Conservation (phyloP, 805 yeast species). For the Ogataea nonfermentans region DNA sequence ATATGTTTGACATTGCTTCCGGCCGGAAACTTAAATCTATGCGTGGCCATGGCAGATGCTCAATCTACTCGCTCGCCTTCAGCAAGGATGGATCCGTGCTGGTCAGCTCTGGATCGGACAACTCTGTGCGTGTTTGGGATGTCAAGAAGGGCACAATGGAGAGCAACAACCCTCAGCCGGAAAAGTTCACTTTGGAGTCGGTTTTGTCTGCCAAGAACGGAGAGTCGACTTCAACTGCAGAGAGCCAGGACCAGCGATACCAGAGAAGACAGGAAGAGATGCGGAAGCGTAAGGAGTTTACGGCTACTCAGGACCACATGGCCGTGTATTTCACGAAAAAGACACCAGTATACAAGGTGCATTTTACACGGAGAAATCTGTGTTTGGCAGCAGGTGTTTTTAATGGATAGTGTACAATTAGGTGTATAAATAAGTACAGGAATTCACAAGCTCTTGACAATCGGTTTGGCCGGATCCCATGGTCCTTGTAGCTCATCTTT, state of each 20-base stretch:
- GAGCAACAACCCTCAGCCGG: constrained; percentile 65
- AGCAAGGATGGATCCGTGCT: constrained; percentile 85
- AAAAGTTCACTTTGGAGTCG: constrained; percentile 45
- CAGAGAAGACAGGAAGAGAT: constrained; percentile 39
- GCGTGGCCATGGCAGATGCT: constrained; percentile 91
- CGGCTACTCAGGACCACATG: constrained; percentile 87
- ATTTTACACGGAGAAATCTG: constrained; percentile 85
- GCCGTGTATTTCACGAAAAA: constrained; percentile 91
- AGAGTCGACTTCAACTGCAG: constrained; percentile 20
- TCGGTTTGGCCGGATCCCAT: constrained; percentile 87
- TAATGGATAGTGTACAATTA: constrained; percentile 35
- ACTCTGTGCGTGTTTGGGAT: constrained; percentile 95
- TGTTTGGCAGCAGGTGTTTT: constrained; percentile 94
- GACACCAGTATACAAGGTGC: constrained; percentile 91
- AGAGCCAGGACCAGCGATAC: constrained; percentile 20
- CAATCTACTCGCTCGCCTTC: constrained; percentile 81
- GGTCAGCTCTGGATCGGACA: constrained; percentile 90
- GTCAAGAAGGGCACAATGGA: constrained; percentile 81
- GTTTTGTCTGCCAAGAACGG: constrained; percentile 35
- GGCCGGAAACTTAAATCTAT: constrained; percentile 85
- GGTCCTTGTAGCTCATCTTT: constrained; percentile 89
- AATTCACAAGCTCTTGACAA: constrained; percentile 38
- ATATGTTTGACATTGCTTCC: constrained; percentile 91
- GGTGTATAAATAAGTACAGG: constrained; percentile 8
- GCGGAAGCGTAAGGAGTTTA: constrained; percentile 62